phyloP scores from a whole-genome alignment of 192 early-diverging fungal genomes.

The Entomortierella chlamydospora region DNA sequence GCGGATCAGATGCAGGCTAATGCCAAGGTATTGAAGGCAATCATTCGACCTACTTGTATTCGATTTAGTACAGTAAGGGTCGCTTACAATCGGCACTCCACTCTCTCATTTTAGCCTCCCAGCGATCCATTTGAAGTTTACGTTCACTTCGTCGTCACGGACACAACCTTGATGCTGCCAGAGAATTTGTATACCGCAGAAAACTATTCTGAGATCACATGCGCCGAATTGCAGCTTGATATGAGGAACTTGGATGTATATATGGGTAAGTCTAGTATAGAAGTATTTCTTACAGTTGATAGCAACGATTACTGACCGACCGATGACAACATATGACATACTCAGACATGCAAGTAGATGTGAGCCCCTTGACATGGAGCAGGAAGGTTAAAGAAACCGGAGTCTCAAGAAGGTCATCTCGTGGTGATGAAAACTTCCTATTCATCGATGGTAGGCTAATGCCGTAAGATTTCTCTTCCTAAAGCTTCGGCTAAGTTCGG shows the following conservation, averaged over 20 bases:
- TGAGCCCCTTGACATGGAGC: constrained; percentile 70
- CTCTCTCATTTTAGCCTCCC: constrained; percentile 31
- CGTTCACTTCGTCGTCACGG: constrained; percentile 56
- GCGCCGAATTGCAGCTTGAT: constrained; percentile 74
- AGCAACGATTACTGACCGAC: background rate
- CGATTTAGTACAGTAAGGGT: background rate
- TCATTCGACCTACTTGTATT: too few relatives aligned
- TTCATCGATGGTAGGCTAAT: constrained; percentile 68
- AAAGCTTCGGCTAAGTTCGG: background rate
- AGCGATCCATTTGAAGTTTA: constrained; percentile 70
- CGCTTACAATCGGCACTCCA: background rate
- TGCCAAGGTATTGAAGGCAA: constrained; percentile 55
- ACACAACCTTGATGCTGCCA: constrained; percentile 62
- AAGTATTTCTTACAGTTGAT: background rate
- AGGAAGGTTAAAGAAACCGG: constrained; percentile 21
- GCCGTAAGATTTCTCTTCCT: background rate
- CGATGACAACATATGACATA: background rate
- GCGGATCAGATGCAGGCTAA: constrained; percentile 60
- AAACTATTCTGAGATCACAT: constrained; percentile 64
- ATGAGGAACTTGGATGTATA: constrained; percentile 71
- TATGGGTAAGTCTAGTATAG: constrained; percentile 58
- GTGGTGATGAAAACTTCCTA: constrained; percentile 60
- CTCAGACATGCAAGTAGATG: constrained; percentile 66
- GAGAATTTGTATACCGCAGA: constrained; percentile 70
- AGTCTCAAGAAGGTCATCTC: constrained; percentile 32